Evolutionary conservation across 768 basidiomycete species (phyloP), one percentile per base, ranked within the genome.

Genomic region (Agrocybe praecox): DNA sequence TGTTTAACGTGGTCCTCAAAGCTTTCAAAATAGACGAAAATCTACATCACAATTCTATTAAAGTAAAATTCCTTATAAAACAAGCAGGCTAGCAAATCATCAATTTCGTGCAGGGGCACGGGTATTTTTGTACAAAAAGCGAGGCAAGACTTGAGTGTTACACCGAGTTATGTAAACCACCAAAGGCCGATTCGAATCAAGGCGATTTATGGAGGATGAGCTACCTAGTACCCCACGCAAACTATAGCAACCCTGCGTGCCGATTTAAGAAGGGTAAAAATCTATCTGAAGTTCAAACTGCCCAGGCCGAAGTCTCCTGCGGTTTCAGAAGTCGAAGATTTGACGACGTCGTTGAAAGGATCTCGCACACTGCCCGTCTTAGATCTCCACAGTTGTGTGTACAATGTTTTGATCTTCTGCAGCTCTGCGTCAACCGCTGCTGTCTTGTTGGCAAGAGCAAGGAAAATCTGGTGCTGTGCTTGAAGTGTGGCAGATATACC

Each of bases 351-450:
- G 53, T 87, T 85, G 67, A 94, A 94, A 8, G 92, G 92, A 68
- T 94, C 91, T 56, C 92, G 77, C 70, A 87, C 85, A 63, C 90
- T 93, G 26, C 92, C 92, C 15, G 89, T 93, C 69, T 87, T 86
- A 17, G 83, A 77, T 12, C 89, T 84, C 89, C 90, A 94, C 6
- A 92, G 73, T 63, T 91, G 88, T 0, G 87, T 88, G 61, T 92
- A 92, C 11, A 88, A 67, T 10, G 76, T 70, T 68, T 92, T 92
- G 63, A 94, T 81, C 72, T 87, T 88, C 66, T 91, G 87, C 22
- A 94, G 68, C 62, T 92, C 89, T 2, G 81, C 80, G 56, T 94
- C 87, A 1, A 92, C 72, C 2, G 84, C 76, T 17, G 92, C 90
- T 2, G 89, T 89, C 70, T 86, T 90, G 58, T 80, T 83, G 7